These are phyloP conservation scores for Sarocladium brachiariae DNA, from an alignment of 2,329 filamentous ascomycete species.

Conservation along the genomic window DNA sequence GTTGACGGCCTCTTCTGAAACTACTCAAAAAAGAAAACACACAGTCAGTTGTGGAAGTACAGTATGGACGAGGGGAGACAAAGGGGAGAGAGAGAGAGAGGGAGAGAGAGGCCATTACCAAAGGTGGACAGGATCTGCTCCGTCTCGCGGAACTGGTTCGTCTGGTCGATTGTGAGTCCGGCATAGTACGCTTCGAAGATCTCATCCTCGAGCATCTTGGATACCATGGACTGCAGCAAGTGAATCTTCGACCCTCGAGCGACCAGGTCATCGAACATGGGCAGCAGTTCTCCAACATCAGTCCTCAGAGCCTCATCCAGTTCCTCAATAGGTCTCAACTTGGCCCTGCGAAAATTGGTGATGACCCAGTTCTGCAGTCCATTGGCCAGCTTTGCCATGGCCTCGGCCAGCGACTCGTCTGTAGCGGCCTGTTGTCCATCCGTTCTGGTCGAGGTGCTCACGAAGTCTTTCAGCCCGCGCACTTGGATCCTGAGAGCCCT, in stretches of 20 bases:
- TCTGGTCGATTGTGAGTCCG: conserved; percentile 50
- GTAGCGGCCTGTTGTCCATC: conserved; percentile 51
- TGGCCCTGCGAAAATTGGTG: conserved; percentile 58
- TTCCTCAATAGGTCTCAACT: conserved; percentile 37
- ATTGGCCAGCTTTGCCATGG: conserved; percentile 56
- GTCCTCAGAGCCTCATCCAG: conserved; percentile 32
- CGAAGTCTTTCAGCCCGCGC: conserved; percentile 62
- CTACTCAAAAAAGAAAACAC: conserved; percentile 22
- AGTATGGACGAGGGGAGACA: neutral
- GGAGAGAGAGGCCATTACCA: conserved; percentile 13
- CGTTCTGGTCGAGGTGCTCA: conserved; percentile 58
- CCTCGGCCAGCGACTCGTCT: conserved; percentile 57
- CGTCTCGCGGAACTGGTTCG: conserved; percentile 40
- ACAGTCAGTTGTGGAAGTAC: too few relatives aligned
- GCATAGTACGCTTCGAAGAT: conserved; percentile 59
- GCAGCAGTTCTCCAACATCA: conserved; percentile 43
- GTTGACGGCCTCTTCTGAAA: conserved; percentile 48
- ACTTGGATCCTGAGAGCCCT: conserved; percentile 51
- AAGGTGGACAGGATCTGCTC: conserved; percentile 39
- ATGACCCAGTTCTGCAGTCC: conserved; percentile 70
- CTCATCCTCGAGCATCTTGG: conserved; percentile 51
- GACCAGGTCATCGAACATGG: conserved; percentile 50
- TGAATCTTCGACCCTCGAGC: conserved; percentile 46
- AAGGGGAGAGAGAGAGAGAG: neutral
- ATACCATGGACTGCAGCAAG: conserved; percentile 56